Base-by-base conservation (phyloP, 352 stramenopile species). In the Plasmopara halstedii region DNA sequence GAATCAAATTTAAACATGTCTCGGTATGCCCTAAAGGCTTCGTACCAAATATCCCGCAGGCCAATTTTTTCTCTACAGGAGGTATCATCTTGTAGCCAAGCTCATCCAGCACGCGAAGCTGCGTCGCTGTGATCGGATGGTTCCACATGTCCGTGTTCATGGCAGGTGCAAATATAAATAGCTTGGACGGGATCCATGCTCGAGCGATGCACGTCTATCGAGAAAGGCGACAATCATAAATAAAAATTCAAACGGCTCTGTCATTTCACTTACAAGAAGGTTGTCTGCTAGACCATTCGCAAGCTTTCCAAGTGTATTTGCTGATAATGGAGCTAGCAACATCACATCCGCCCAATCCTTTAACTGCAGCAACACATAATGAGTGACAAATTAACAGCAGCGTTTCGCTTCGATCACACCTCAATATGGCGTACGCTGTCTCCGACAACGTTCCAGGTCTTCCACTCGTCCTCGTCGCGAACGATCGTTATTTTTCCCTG, bases 121-220 rank as follows among this genome's bases (percentile, higher is more conserved):
- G 88, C 46, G 63, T 71, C 8, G 61, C 60, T 14, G 95, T 99
- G 46, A 97, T 67, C 4, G 92, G 89, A 65, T 99, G 93, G 39
- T 91, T 72, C 89, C 92, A 99, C 95, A 99, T 99, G 55, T 94
- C 85, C 11, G 94, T 98, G 64, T 98, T 99, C 95, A 99, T 99
- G 9, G 95, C 94, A 4, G 95, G 95, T 17, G 91, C 90, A 18
- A 95, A 82, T 10, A 98, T 48, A 17, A 98, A 70, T 6, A 94
- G 92, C 54, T 98, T 98, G 27, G 59, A 68, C 53, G 79, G 80
- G 51, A 93, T 90, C 95, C 95, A 98, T 25, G 95, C 94, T 2
- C 95, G 78, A 2, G 85, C 70, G 11, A 96, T 70, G 53, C 87
- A 97, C 2, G 88, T 97, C 82, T 94, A 9, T 32, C 20, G 32